Conservation (phyloP, 345 rosid genomes). For the Euphorbia tirucalli region DNA sequence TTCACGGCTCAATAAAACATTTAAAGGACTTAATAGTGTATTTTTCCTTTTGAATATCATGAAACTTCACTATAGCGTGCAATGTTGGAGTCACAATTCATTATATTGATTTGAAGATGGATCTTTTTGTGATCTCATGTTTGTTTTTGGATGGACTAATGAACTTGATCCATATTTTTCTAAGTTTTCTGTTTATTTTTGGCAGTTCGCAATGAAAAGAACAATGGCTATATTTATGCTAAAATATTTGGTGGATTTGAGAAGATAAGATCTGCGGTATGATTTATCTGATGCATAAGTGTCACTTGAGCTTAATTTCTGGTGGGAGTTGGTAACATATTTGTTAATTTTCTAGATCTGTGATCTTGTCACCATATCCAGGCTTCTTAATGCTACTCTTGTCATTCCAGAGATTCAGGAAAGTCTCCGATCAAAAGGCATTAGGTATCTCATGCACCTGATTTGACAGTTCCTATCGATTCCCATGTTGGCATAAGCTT, state of each 20-base stretch:
- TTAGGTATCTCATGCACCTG: slow-evolving; percentile 52
- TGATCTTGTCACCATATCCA: slow-evolving; percentile 99
- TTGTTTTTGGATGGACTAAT: neutral
- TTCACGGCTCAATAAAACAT: neutral
- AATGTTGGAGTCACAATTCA: neutral
- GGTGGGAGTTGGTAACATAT: slow-evolving; percentile 26
- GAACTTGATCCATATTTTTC: neutral
- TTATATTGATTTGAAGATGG: neutral
- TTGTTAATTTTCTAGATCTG: slow-evolving; percentile 88
- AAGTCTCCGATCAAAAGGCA: slow-evolving; percentile 80
- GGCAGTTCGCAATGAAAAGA: slow-evolving; percentile 59
- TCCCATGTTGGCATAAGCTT: slow-evolving; percentile 1
- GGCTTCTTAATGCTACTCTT: slow-evolving; percentile 99
- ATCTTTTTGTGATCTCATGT: neutral
- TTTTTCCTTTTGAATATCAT: neutral
- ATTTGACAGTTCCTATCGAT: slow-evolving; percentile 17
- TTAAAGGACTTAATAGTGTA: neutral
- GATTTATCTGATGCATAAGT: slow-evolving; percentile 27
- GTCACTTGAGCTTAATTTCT: slow-evolving; percentile 3
- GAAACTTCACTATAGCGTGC: neutral
- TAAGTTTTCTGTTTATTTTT: slow-evolving; percentile 9
- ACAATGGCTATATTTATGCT: slow-evolving; percentile 78
- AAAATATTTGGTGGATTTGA: slow-evolving; percentile 94
- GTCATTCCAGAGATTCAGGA: slow-evolving; percentile 98
- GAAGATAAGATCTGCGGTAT: slow-evolving; percentile 82